Evolutionary conservation across 2,329 filamentous ascomycete species (phyloP), one percentile per base, ranked within the genome.

Genomic region (Stachybotrys elegans): DNA sequence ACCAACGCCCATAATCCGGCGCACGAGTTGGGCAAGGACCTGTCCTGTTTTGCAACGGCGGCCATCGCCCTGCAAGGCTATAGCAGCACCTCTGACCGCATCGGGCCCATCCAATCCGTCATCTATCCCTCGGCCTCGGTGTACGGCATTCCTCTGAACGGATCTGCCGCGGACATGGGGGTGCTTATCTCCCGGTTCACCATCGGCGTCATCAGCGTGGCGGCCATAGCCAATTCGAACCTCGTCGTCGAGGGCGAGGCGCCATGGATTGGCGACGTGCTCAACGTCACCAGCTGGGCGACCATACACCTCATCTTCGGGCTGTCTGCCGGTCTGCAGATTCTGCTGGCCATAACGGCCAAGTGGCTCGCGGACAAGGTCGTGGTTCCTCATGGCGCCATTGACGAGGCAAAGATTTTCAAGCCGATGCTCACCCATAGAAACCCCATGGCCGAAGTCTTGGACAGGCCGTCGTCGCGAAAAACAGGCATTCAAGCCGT

Each of bases 61-160:
- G 47, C 49, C 2, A 54, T 57, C 43, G 54, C 54, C 2, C 45
- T 57, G 0, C 54, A 57, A 32, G 54, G 52, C 1, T 56, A 55
- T 11, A 47, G 14, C 36, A 16, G 14, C 36, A 14, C 36, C 14
- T 22, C 19, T 2, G 21, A 42, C 14, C 14, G 14, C 3, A 25
- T 35, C 21, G 19, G n/a, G 6, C 36, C 31, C 4, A 5, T 42
- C 19, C 40, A 42, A 9, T 42, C 25, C 14, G 22, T 31, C 11
- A 22, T 36, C 16, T 42, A 42, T 17, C 31, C 40, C 3, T 6
- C 29, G 8, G 17, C 25, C n/a, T 42, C 40, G 11, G 29, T 35
- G 7, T 42, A 31, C 25, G 40, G 40, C 14, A 35, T 22, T 4
- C 40, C 40, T n/a, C n/a, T 23, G 8, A 23, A 25, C 13, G 40